phyloP scores from a whole-genome alignment of 2,329 filamentous ascomycete species.

The Apiospora koreana region DNA sequence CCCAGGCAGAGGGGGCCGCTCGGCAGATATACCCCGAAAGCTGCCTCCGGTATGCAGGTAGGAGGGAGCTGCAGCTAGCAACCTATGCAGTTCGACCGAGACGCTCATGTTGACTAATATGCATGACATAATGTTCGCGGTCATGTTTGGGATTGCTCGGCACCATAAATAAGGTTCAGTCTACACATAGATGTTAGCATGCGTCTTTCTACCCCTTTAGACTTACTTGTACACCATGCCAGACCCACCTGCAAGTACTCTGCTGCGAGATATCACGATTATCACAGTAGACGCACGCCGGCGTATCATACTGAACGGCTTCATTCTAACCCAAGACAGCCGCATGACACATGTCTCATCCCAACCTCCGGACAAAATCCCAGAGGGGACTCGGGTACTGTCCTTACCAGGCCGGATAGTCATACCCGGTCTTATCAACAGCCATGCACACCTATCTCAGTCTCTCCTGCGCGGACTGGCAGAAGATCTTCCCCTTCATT shows the following conservation, averaged over 20 bases:
- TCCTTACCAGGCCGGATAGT: conserved; percentile 44
- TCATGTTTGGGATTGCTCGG: not conserved
- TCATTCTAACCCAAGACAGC: conserved; percentile 40
- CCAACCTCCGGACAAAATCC: conserved; percentile 23
- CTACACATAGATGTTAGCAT: not conserved
- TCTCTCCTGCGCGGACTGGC: conserved; percentile 49
- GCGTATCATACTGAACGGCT: conserved; percentile 48
- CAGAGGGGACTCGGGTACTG: conserved; percentile 23
- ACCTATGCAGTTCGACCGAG: not conserved
- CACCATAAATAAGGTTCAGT: not conserved
- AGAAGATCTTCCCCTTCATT: conserved; percentile 50
- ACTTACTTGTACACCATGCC: too few species aligned
- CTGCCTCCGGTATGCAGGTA: not conserved
- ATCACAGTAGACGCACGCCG: conserved; percentile 48
- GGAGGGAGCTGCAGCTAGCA: not conserved
- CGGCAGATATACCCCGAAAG: not conserved
- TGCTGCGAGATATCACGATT: conserved; percentile 52
- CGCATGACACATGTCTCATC: conserved; percentile 47
- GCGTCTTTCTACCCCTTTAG: too few species aligned
- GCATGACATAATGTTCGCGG: not conserved
- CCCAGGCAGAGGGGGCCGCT: not conserved
- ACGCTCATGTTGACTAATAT: not conserved
- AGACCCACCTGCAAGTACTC: conserved; percentile 11
- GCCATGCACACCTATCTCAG: conserved; percentile 51
- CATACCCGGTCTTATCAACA: conserved; percentile 51